Base-by-base conservation (phyloP, 768 basidiomycete species). In the Naganishia kalamii region DNA sequence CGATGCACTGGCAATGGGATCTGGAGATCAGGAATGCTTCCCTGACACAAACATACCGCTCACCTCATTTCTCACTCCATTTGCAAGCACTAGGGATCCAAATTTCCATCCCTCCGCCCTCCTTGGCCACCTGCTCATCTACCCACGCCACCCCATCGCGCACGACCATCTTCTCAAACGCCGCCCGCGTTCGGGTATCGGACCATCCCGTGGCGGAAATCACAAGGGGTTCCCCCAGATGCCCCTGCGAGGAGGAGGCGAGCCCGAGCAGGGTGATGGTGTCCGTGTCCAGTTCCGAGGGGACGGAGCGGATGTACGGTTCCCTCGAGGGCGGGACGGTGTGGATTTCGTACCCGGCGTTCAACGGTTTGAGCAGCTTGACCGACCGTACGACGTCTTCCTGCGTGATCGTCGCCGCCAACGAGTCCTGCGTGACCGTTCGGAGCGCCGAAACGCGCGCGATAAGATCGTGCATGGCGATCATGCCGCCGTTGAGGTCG, bases 101-200 rank as follows among this genome's bases (percentile, higher is more conserved):
- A 75, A 91, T 94, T 25, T 86, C 84, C 64, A 82, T 81, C 30
- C 85, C 85, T 32, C 79, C 81, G 17, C 74, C 75, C 13, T 57
- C 64, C 12, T 66, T 43, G 13, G 85, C 85, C 60, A 88, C 90
- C 77, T 96, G 92, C 27, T 90, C 87, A 72, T 99, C 96, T 32
- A 98, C 74, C 96, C 96, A 99, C 65, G 90, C 93, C 27, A 94
- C 80, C 1, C 93, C 94, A 68, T 98, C 92, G 29, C 88, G 82
- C 67, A 90, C 81, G 15, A 93, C 83, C 86, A 94, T 92, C 68
- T 93, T 92, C 71, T 92, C 87, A 71, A 98, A 77, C 1, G 88
- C 92, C 12, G 85, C 83, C 51, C 83, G 81, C 4, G 89, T 87
- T 29, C 96, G 83, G 37, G 88, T 88, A 52, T 82, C 77, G 1